phyloP scores from a whole-genome alignment of 768 basidiomycete species.

The Lyophyllum atratum region DNA sequence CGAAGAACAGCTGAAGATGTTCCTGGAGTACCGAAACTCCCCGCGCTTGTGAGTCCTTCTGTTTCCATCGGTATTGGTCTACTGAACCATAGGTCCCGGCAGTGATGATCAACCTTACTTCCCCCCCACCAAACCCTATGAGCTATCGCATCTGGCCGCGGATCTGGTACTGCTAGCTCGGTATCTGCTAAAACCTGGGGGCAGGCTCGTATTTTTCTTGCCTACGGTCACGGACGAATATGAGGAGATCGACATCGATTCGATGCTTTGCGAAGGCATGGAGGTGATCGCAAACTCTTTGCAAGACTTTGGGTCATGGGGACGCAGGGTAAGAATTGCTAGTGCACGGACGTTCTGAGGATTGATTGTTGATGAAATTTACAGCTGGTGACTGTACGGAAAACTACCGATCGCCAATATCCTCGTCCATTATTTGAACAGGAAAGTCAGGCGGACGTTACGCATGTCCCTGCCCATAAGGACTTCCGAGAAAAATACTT shows the following conservation, averaged over 20 bases:
- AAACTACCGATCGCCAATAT: constrained; percentile 47
- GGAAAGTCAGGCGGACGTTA: constrained; percentile 13
- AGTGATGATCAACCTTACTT: constrained; percentile 74
- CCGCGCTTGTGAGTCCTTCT: constrained; percentile 46
- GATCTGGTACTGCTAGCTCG: constrained; percentile 85
- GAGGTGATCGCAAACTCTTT: constrained; percentile 84
- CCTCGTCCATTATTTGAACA: constrained; percentile 58
- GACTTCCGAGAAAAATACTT: constrained; percentile 91
- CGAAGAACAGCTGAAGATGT: constrained; percentile 36
- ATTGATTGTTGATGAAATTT: constrained; percentile 4
- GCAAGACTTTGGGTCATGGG: constrained; percentile 96
- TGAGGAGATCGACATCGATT: constrained; percentile 80
- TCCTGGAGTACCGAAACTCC: constrained; percentile 36
- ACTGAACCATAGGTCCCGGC: background rate
- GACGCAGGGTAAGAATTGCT: constrained; percentile 68
- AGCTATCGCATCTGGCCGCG: constrained; percentile 76
- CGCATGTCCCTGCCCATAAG: constrained; percentile 79
- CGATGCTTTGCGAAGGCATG: constrained; percentile 85
- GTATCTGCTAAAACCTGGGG: constrained; percentile 81
- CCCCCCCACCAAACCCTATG: constrained; percentile 91
- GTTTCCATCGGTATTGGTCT: background rate
- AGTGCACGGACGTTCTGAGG: background rate
- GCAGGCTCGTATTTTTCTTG: constrained; percentile 93
- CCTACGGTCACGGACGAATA: constrained; percentile 93
- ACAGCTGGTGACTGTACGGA: constrained; percentile 91